Percentiles rank a stretch among this genome's conserved stretches.
Evolutionary conservation across 352 stramenopile genomes (phyloP).

Genomic region (Nothophytophthora sp.): DNA sequence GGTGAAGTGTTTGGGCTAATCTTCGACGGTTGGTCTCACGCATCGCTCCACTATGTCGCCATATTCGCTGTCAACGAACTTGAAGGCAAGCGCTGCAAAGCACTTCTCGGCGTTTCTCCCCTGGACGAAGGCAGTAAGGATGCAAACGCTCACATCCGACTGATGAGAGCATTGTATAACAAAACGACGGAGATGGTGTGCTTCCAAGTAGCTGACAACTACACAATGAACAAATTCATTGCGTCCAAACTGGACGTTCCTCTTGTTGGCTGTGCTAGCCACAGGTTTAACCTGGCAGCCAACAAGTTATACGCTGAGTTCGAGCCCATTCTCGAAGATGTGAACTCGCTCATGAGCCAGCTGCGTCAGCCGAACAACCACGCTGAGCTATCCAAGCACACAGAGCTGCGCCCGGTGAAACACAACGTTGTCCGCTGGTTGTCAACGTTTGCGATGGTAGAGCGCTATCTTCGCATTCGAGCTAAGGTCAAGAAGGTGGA

Average conservation of each 20-base stretch:
- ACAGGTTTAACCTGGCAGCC: slow-evolving; percentile 4
- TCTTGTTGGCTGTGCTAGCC: slow-evolving; percentile 11
- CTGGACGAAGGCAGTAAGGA: no score
- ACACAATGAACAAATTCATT: slow-evolving; percentile 3
- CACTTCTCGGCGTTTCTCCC: no score
- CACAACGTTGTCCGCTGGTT: slow-evolving; percentile 6
- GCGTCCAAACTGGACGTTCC: slow-evolving; percentile 4
- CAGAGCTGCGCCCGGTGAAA: slow-evolving; percentile 3
- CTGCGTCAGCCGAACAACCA: slow-evolving; percentile 12
- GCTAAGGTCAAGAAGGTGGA: slow-evolving; percentile 4
- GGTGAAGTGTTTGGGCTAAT: no score
- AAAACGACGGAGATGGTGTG: slow-evolving; percentile 2
- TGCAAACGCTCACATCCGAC: no score
- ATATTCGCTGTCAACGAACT: no score
- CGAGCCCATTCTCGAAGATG: background rate
- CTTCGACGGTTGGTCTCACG: no score
- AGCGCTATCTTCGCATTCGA: slow-evolving; percentile 3
- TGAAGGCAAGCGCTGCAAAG: no score
- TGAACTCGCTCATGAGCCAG: slow-evolving; percentile 6
- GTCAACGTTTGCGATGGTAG: slow-evolving; percentile 5
- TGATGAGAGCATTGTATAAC: slow-evolving; percentile 2
- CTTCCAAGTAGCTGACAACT: slow-evolving; percentile 11
- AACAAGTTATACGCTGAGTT: background rate
- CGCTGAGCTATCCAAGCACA: slow-evolving; percentile 3
- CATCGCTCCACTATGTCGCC: no score